Evolutionary conservation across 2,329 filamentous ascomycete species (phyloP), one percentile per base, ranked within the genome.

Genomic region (Nemania sp.): DNA sequence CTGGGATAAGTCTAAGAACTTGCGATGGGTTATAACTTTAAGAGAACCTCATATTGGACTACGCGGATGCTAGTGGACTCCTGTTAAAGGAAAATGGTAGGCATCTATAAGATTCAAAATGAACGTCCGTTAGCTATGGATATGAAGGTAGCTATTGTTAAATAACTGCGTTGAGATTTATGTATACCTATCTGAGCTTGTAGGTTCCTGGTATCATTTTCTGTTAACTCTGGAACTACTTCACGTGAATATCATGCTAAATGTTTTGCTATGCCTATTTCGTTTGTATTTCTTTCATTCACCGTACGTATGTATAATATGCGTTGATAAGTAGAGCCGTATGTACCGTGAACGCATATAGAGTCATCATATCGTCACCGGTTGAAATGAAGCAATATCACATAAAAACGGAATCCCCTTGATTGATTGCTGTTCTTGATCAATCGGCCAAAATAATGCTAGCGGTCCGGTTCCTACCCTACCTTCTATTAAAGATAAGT

Each of bases 11-110:
- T 55, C 35, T 24, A 56, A 43, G 47, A 62, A 41, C 29, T 62
- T n/a, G 22, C 5, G 22, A 57, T 56, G 49, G 13, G 49, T 62
- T 38, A 66, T 66, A 69, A 66, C 66, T 66, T 69, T 66, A 66
- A 64, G 27, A 47, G 41, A 55, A 67, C 59, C 27, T 68, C 65
- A 51, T 53, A 24, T 43, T 38, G 15, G 6, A 20, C 18, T 20
- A 35, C 15, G 11, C 4, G 32, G 27, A 22, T 11, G 18, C 15
- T 29, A 22, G 7, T 41, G n/a, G 7, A 20, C 58, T 54, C 8
- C 15, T 2, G 22, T 26, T 27, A 24, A 41, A 62, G 27, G 32
- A 15, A 4, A 32, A n/a, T 47, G 6, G n/a, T 15, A 20, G n/a
- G 51, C 6, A 24, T 32, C 49, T 29, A 41, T 22, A 8, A 22